A percentile compares a stretch with the other conserved stretches of the same genome.
These are phyloP conservation scores for Alternaria brassicicola DNA, from an alignment of 2,329 filamentous ascomycete genomes.

Conservation along the genomic window DNA sequence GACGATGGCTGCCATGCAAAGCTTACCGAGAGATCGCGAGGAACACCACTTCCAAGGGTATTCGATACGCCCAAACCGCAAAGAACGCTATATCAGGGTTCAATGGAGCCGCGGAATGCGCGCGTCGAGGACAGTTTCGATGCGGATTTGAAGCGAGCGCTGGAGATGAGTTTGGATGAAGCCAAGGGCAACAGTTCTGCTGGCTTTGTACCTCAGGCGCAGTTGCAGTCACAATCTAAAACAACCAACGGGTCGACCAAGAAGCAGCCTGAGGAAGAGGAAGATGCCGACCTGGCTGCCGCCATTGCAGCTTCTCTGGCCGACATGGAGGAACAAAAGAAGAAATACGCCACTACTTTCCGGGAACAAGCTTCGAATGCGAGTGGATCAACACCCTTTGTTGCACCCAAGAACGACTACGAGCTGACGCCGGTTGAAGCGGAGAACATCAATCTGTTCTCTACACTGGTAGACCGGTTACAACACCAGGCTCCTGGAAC, in stretches of 20 bases:
- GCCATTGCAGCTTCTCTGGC: constrained; percentile 93
- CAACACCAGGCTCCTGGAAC: constrained; percentile 96
- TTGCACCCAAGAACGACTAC: constrained; percentile 86
- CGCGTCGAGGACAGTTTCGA: constrained; percentile 91
- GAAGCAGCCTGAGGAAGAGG: constrained; percentile 69
- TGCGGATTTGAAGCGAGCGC: constrained; percentile 88
- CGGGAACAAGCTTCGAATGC: constrained; percentile 74
- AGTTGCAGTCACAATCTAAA: constrained; percentile 51
- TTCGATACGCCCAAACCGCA: constrained; percentile 58
- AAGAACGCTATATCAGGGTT: constrained; percentile 68
- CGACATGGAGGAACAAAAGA: constrained; percentile 98
- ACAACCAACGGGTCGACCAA: constrained; percentile 45
- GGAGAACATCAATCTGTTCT: constrained; percentile 96
- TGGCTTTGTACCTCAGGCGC: constrained; percentile 73
- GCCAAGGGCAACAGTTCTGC: constrained; percentile 73
- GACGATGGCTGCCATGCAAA: constrained; percentile 96
- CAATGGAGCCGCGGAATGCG: constrained; percentile 90
- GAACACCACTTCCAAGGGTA: constrained; percentile 50
- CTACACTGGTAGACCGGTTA: constrained; percentile 89
- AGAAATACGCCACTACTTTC: constrained; percentile 80
- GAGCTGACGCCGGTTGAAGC: constrained; percentile 92
- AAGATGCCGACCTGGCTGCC: constrained; percentile 90
- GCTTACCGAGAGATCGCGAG: constrained; percentile 73
- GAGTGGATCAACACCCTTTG: constrained; percentile 53
- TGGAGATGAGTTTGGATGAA: constrained; percentile 97